Base-by-base conservation (phyloP, 1,284 basidiomycete species). In the Apiotrichum montevideense region DNA sequence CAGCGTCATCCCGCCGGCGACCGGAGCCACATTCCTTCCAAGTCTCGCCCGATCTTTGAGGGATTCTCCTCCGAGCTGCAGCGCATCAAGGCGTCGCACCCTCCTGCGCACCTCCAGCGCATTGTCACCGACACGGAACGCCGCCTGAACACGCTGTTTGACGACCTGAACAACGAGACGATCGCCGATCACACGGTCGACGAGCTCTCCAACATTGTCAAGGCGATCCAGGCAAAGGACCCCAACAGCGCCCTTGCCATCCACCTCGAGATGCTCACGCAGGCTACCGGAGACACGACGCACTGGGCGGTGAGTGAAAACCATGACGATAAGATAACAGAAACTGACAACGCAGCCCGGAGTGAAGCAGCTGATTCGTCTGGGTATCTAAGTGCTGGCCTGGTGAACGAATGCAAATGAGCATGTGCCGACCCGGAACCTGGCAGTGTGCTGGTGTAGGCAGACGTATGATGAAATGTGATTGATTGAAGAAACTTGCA, bases 151-250 rank as follows among this genome's bases (percentile, higher is more conserved):
- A 82, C 86, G 4, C 77, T 97, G 53, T 95, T 95, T 66, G 94
- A 97, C 72, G 86, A 86, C 35, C 78, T 97, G 65, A 97, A 97
- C 77, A 94, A 91, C 70, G 91, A 90, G 65, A 87, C 88, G 6
- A 74, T 97, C 21, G 86, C 88, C n/a, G 78, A 80, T 58, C 75
- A 81, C 32, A 84, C 88, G 34, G 80, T 87, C 33, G 85, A 86
- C 46, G 84, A 88, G 66, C 76, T 92, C 46, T 64, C 83, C 21
- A 81, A 84, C 46, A 80, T 92, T 43, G 80, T 83, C 2, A 79
- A 82, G 79, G 88, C 87, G 2, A 90, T 92, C 79, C 82, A 81
- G 58, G 80, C 83, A 3, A 84, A 80, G 55, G 87, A 91, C 72
- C 83, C 84, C 53, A 82, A 85, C 41, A 81, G 80, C 32, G 86